Percentiles rank a stretch among this genome's conserved stretches.
Evolutionary conservation across 305 asterid species (phyloP).

Genomic region (Solanum chacoense): DNA sequence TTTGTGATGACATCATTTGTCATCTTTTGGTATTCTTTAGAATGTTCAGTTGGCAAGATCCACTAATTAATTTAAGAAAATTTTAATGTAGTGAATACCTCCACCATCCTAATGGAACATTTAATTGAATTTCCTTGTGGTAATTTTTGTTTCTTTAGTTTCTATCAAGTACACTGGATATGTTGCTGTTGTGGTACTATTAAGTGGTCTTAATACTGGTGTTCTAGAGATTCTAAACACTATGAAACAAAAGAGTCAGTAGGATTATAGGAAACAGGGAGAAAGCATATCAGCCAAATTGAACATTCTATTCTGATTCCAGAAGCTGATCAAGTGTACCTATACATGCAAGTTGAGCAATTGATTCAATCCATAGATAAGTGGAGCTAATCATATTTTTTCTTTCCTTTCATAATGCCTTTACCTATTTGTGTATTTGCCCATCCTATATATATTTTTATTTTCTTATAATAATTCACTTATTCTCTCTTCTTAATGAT

Average conservation of each 20-base stretch:
- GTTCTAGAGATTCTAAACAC: background rate
- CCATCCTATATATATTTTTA: background rate
- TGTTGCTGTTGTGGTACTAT: background rate
- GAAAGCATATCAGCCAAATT: background rate
- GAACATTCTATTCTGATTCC: background rate
- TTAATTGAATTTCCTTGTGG: background rate
- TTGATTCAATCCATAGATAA: background rate
- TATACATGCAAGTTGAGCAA: background rate
- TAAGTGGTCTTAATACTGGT: background rate
- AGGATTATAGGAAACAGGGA: background rate
- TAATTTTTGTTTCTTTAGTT: background rate
- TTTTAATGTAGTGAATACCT: background rate
- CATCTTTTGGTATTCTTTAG: background rate
- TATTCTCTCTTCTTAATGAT: background rate
- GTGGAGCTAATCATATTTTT: background rate
- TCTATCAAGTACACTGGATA: background rate
- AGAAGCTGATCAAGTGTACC: background rate
- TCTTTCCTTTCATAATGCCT: background rate
- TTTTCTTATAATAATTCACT: background rate
- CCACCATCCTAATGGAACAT: background rate
- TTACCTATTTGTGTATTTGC: background rate
- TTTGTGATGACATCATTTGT: background rate
- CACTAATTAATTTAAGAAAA: background rate
- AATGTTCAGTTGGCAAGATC: background rate
- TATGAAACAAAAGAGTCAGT: background rate